Conservation (phyloP, 1,284 basidiomycete species). For the Spongiforma sp. region DNA sequence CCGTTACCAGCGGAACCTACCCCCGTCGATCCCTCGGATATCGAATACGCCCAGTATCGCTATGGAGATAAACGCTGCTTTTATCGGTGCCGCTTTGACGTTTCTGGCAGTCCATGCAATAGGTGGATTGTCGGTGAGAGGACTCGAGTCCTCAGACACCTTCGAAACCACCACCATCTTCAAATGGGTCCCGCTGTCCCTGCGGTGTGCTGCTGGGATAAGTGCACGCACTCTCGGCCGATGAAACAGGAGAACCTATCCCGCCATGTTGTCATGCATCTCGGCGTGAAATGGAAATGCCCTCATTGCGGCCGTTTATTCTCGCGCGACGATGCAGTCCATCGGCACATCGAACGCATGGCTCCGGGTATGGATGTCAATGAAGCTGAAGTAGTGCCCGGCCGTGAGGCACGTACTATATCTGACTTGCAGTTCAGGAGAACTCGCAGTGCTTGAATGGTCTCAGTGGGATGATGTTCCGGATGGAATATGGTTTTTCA, state of each 20-base stretch:
- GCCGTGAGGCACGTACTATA: slow-evolving; percentile 26
- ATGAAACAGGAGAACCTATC: slow-evolving; percentile 42
- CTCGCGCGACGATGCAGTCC: slow-evolving; percentile 39
- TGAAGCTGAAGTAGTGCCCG: slow-evolving; percentile 33
- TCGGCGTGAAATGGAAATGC: slow-evolving; percentile 38
- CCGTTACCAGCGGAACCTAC: neutral
- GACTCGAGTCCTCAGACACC: slow-evolving; percentile 29
- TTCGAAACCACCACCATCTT: slow-evolving; percentile 29
- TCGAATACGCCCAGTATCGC: slow-evolving; percentile 23
- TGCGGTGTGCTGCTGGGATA: slow-evolving; percentile 29
- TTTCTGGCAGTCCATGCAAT: slow-evolving; percentile 30
- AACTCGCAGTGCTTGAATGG: slow-evolving; percentile 12
- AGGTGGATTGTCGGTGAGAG: slow-evolving; percentile 33
- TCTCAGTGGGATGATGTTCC: neutral
- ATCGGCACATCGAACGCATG: slow-evolving; percentile 38
- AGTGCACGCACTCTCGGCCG: slow-evolving; percentile 25
- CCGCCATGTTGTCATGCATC: slow-evolving; percentile 35
- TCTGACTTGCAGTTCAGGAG: slow-evolving; percentile 15
- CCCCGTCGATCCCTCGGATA: slow-evolving; percentile 22
- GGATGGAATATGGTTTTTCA: slow-evolving; percentile 1
- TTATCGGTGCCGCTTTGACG: slow-evolving; percentile 35
- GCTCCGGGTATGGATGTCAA: slow-evolving; percentile 23
- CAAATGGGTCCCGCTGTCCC: slow-evolving; percentile 22
- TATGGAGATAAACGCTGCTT: slow-evolving; percentile 21
- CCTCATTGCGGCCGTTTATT: slow-evolving; percentile 31